Percentiles rank a stretch among this genome's conserved stretches.
Conservation (phyloP, 352 stramenopile species). For the Phytophthora pinifolia region DNA sequence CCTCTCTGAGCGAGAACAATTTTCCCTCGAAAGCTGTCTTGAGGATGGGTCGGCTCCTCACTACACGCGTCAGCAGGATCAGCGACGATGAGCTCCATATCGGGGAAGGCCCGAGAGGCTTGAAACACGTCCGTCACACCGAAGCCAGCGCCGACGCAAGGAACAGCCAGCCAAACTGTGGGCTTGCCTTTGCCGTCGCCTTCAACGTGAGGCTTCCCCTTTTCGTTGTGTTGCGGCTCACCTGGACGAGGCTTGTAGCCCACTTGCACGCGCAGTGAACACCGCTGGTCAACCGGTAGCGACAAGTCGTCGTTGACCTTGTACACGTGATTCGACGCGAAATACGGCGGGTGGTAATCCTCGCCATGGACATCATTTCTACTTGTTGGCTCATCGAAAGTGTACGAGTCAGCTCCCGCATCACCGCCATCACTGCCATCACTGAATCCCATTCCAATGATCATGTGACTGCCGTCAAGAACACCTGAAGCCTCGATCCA, state of each 20-base stretch:
- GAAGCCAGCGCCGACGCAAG: constrained; percentile 64
- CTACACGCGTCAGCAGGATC: constrained; percentile 59
- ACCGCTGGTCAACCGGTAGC: constrained; percentile 37
- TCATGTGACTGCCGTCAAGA: constrained; percentile 45
- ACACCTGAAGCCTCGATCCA: constrained; percentile 66
- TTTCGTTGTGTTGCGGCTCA: constrained; percentile 19
- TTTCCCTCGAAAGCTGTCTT: constrained; percentile 41
- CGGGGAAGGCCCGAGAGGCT: constrained; percentile 22
- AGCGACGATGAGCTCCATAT: constrained; percentile 41
- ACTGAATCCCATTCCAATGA: constrained; percentile 36
- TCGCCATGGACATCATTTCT: constrained; percentile 17
- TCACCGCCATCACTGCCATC: constrained; percentile 23
- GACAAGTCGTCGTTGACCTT: constrained; percentile 31
- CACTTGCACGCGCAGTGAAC: constrained; percentile 36
- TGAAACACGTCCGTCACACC: constrained; percentile 41
- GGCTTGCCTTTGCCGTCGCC: constrained; percentile 14
- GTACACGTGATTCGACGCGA: constrained; percentile 50
- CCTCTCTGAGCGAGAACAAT: constrained; percentile 56
- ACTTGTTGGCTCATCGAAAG: constrained; percentile 25
- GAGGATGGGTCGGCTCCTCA: constrained; percentile 28
- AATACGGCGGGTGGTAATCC: constrained; percentile 35
- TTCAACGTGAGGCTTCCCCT: constrained; percentile 10
- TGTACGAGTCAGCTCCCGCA: constrained; percentile 28
- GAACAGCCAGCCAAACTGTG: constrained; percentile 39
- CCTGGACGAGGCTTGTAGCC: constrained; percentile 9